These are phyloP conservation scores for Phytophthora kernoviae DNA, from an alignment of 352 stramenopile species.

Conservation along the genomic window DNA sequence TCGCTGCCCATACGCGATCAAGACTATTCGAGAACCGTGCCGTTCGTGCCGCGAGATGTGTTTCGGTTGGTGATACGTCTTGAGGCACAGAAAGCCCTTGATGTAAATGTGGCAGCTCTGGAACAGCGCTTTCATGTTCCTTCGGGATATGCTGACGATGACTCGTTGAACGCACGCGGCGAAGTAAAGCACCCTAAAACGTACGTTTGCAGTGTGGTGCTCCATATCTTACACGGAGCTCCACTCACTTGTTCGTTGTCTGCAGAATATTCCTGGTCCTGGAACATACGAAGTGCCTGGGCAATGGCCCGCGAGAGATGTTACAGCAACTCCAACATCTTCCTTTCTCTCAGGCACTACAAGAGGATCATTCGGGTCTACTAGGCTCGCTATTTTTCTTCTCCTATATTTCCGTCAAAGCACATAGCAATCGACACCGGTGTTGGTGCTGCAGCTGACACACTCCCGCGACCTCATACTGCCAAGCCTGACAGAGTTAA, in stretches of 20 bases:
- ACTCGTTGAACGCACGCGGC: slow-evolving; percentile 32
- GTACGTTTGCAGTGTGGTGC: slow-evolving; percentile 12
- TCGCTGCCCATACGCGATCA: slow-evolving; percentile 6
- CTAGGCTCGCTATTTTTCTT: slow-evolving; percentile 6
- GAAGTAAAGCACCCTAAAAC: slow-evolving; percentile 27
- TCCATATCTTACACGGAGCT: too few species aligned
- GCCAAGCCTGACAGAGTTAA: slow-evolving; percentile 1
- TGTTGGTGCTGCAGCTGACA: neutral
- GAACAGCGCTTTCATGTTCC: slow-evolving; percentile 65
- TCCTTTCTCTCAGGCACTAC: slow-evolving; percentile 38
- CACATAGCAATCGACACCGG: neutral
- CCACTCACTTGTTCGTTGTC: neutral
- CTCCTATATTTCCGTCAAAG: slow-evolving; percentile 7
- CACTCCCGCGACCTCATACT: slow-evolving; percentile 5
- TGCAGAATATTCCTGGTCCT: slow-evolving; percentile 51
- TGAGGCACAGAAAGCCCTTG: slow-evolving; percentile 59
- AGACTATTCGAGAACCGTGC: slow-evolving; percentile 20
- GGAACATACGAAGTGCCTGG: slow-evolving; percentile 53
- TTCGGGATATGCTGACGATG: slow-evolving; percentile 49
- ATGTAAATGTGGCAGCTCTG: slow-evolving; percentile 57
- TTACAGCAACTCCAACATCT: slow-evolving; percentile 24
- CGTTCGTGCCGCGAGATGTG: slow-evolving; percentile 66
- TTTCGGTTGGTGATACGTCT: slow-evolving; percentile 72
- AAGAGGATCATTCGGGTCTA: slow-evolving; percentile 10
- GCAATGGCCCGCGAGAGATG: slow-evolving; percentile 27